Percentiles rank a stretch among this genome's conserved stretches.
Conservation (phyloP, 768 basidiomycete genomes). For the Agaricus blazei region DNA sequence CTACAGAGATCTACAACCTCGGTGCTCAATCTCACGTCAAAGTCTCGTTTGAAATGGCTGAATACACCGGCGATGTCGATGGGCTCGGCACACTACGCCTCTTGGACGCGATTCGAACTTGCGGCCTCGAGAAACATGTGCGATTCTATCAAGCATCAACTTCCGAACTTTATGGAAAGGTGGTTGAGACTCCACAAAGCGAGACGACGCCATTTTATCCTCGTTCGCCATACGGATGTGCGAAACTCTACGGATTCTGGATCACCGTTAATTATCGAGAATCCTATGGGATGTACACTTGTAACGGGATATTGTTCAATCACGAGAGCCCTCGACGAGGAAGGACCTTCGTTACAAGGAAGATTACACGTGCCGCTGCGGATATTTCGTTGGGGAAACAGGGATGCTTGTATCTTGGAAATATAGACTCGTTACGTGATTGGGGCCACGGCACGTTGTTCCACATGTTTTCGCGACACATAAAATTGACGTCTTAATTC, state of each 20-base stretch:
- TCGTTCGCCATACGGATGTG: slow-evolving; percentile 94
- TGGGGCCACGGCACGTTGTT: slow-evolving; percentile 83
- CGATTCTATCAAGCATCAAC: slow-evolving; percentile 98
- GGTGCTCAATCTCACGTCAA: slow-evolving; percentile 98
- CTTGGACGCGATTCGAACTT: slow-evolving; percentile 93
- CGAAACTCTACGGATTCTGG: slow-evolving; percentile 92
- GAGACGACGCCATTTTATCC: slow-evolving; percentile 98
- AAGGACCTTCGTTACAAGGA: slow-evolving; percentile 93
- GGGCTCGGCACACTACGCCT: slow-evolving; percentile 92
- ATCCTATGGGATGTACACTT: slow-evolving; percentile 94
- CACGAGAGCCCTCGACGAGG: slow-evolving; percentile 96
- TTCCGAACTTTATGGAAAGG: slow-evolving; percentile 96
- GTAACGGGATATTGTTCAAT: slow-evolving; percentile 97
- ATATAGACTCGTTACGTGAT: slow-evolving; percentile 91
- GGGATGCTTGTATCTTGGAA: slow-evolving; percentile 87
- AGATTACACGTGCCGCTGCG: slow-evolving; percentile 89
- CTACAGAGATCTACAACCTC: slow-evolving; percentile 96
- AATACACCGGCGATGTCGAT: slow-evolving; percentile 98
- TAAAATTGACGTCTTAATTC: neutral
- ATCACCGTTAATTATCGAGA: slow-evolving; percentile 91
- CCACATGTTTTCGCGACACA: neutral
- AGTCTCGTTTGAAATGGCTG: slow-evolving; percentile 99
- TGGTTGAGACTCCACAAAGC: slow-evolving; percentile 90
- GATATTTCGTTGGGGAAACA: slow-evolving; percentile 91
- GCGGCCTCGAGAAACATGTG: slow-evolving; percentile 88